Conservation (phyloP, 2,329 filamentous ascomycete species). For the Colletotrichum sansevieriae region DNA sequence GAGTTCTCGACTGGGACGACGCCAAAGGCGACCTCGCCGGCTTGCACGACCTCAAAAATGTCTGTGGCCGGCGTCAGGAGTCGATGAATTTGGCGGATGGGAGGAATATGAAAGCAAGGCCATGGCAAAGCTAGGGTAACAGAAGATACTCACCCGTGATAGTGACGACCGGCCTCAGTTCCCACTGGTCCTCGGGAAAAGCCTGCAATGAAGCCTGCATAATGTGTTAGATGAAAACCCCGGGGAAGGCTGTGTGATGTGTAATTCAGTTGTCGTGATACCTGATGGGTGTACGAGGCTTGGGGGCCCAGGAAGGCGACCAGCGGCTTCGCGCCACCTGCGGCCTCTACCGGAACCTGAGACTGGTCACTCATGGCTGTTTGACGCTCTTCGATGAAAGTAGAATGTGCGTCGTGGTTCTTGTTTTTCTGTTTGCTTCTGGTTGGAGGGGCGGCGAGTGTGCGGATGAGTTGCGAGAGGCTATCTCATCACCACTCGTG, state of each 20-base stretch:
- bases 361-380: conserved; percentile 35
- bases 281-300: conserved; percentile 66
- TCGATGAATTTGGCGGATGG: neutral
- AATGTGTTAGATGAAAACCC: conserved; percentile 42
- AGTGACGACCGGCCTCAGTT: conserved; percentile 63
- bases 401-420: neutral
- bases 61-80: conserved; percentile 60
- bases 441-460: neutral
- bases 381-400: neutral
- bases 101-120: conserved; percentile 25
- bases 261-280: conserved; percentile 45
- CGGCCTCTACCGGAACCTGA: conserved; percentile 17
- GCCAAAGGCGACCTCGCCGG: conserved; percentile 73
- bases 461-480: conserved; percentile 8
- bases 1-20: conserved; percentile 97
- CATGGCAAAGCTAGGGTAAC: conserved; percentile 20
- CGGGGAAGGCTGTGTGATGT: conserved; percentile 14
- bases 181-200: conserved; percentile 63
- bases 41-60: conserved; percentile 84
- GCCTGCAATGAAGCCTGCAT: conserved; percentile 60
- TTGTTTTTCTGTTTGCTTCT: neutral
- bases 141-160: conserved; percentile 59
- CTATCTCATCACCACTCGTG: conserved; percentile 19
- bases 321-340: conserved; percentile 46
- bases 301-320: conserved; percentile 65